Evolutionary conservation across 2,329 filamentous ascomycete species (phyloP), one percentile per base, ranked within the genome.

Genomic region (Capronia americana): DNA sequence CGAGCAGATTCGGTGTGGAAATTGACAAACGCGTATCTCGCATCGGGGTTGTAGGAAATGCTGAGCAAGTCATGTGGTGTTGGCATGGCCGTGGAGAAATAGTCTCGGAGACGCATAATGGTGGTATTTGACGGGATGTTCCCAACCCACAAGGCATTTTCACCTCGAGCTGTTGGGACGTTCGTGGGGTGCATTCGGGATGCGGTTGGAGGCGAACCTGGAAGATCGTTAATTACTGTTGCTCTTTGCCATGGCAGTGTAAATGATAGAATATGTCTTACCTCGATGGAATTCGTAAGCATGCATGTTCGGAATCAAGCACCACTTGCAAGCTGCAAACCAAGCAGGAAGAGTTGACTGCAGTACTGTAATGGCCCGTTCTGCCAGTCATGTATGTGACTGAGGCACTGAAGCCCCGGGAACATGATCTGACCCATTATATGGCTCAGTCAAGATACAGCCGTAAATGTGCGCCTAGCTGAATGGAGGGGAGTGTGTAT

Each of bases 1-100:
- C 68, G 62, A 20, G 50, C 50, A 4, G 32, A 17, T 28, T 65
- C 65, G 26, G 65, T 54, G 12, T 50, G 63, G 61, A 70, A 70
- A 34, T 70, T 70, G 46, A 68, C 62, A 34, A 70, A 70, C 0
- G 68, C 65, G 28, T 70, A 70, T 57, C 54, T 64, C 38, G 65
- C 65, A 57, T 70, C 68, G 1, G 68, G 63, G 30, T 68, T 67
- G 59, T 67, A 70, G 6, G 65, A 65, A 48, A 70, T 63, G 53
- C 65, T 70, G 26, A 67, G 62, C 32, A 70, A 46, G n/a, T 61
- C 55, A 11, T 34, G 20, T 8, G 55, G 59, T n/a, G 46, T 20
- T 8, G 30, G 28, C 30, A 55, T 30, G 1, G 67, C 51, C 5
- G 57, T 28, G 34, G 54, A 63, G 57, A 70, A 68, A 44, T 67